phyloP scores from a whole-genome alignment of 2,329 filamentous ascomycete genomes.

The Aspergillus sp. region DNA sequence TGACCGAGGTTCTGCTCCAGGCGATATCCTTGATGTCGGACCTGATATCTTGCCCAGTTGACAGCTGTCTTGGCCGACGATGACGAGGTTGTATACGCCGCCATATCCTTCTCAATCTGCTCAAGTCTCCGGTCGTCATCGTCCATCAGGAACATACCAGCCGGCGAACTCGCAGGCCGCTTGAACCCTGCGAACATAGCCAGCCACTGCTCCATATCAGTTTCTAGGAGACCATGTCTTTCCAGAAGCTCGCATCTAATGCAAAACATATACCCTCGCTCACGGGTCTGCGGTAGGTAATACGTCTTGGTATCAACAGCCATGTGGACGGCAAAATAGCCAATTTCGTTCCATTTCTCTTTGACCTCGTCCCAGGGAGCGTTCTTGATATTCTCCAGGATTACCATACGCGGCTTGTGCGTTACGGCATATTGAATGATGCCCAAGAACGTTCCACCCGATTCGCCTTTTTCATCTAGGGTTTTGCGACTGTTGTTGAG shows the following conservation, averaged over 20 bases:
- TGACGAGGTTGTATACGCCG: conserved; percentile 16
- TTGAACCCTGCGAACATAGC: conserved; percentile 40
- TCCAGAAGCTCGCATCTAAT: conserved; percentile 34
- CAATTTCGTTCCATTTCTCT: conserved; percentile 40
- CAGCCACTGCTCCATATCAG: conserved; percentile 31
- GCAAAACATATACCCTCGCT: conserved; percentile 53
- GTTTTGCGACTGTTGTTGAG: conserved; percentile 53
- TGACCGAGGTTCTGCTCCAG: conserved; percentile 44
- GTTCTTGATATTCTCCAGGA: conserved; percentile 62
- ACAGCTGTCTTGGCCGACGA: conserved; percentile 15
- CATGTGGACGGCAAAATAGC: conserved; percentile 47
- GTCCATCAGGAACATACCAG: conserved; percentile 54
- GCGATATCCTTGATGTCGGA: conserved; percentile 53
- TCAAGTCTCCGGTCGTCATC: conserved; percentile 49
- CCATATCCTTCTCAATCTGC: conserved; percentile 43
- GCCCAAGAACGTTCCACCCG: conserved; percentile 55
- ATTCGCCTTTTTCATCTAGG: conserved; percentile 53
- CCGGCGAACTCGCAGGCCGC: conserved; percentile 53
- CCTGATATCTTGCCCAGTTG: conserved; percentile 41
- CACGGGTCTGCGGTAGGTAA: conserved; percentile 63
- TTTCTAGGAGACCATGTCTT: conserved; percentile 10
- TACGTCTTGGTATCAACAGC: conserved; percentile 61
- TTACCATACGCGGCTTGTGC: conserved; percentile 53
- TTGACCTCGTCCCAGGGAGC: conserved; percentile 53
- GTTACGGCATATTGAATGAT: conserved; percentile 50